These are phyloP conservation scores for Phlebopus sp. DNA, from an alignment of 1,284 basidiomycete genomes.

Conservation along the genomic window DNA sequence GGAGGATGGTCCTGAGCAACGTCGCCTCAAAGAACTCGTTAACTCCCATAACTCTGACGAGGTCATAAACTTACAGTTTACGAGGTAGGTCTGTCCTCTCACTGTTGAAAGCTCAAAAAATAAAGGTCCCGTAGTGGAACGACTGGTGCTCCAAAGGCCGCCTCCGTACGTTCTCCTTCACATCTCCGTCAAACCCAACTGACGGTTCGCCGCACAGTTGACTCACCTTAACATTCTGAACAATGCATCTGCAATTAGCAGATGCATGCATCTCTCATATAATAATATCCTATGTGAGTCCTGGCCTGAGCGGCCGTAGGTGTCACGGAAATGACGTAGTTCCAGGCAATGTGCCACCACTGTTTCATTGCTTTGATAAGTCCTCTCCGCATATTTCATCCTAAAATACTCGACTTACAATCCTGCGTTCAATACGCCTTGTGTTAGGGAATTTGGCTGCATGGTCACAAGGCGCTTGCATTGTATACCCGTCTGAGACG, in stretches of 20 bases:
- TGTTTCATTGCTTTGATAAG: constrained; percentile 89
- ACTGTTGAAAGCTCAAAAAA: neutral
- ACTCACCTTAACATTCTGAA: constrained; percentile 79
- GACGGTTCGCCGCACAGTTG: constrained; percentile 41
- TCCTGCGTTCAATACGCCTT: constrained; percentile 48
- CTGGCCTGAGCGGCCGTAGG: neutral
- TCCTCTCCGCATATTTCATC: constrained; percentile 20
- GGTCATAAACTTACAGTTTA: constrained; percentile 80
- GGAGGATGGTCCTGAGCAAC: constrained; percentile 44
- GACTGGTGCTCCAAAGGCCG: constrained; percentile 76
- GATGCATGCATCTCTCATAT: constrained; percentile 64
- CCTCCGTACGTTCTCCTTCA: constrained; percentile 50
- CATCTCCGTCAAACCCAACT: neutral
- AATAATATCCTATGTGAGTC: constrained; percentile 65
- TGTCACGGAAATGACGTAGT: neutral
- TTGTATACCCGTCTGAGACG: constrained; percentile 72
- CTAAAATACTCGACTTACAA: constrained; percentile 7
- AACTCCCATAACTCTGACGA: constrained; percentile 55
- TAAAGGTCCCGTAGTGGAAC: constrained; percentile 55
- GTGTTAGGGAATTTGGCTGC: constrained; percentile 80
- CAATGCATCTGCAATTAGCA: constrained; percentile 70
- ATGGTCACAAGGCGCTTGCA: constrained; percentile 70
- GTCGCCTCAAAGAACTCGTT: constrained; percentile 40
- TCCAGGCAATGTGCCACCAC: constrained; percentile 72
- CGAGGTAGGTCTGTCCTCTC: constrained; percentile 49